Percentiles rank a stretch among this genome's conserved stretches.
Evolutionary conservation across 2,329 filamentous ascomycete genomes (phyloP).

Genomic region (Fusarium piperis): DNA sequence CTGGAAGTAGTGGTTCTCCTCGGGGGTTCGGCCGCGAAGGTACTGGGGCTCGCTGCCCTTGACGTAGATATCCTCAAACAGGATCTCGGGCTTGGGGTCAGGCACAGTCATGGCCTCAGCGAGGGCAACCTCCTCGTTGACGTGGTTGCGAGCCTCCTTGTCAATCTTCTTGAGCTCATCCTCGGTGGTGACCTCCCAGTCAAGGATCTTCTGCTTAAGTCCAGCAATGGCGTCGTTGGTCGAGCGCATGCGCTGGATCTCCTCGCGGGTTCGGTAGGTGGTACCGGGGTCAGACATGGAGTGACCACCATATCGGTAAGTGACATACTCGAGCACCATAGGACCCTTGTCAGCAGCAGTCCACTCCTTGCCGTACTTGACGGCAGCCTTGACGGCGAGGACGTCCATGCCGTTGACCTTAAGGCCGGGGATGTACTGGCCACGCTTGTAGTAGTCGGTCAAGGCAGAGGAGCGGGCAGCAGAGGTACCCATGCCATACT

Average conservation of each 20-base stretch:
- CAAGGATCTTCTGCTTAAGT: conserved; percentile 96
- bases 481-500: conserved; percentile 99
- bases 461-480: conserved; percentile 92
- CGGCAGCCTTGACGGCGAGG: conserved; percentile 95
- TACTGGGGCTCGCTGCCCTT: conserved; percentile 40
- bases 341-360: conserved; percentile 86
- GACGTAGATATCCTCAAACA: conserved; percentile 73
- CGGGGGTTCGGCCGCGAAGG: conserved; percentile 40
- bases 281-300: conserved; percentile 99
- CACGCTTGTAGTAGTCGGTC: conserved; percentile 99
- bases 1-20: conserved; percentile 38
- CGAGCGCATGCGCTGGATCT: conserved; percentile 99
- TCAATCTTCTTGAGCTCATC: conserved; percentile 96
- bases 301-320: conserved; percentile 98
- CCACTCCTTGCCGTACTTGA: conserved; percentile 92
- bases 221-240: conserved; percentile 99
- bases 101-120: conserved; percentile 90
- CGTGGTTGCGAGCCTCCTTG: conserved; percentile 86
- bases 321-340: conserved; percentile 97
- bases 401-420: conserved; percentile 99
- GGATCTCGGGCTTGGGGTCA: conserved; percentile 80
- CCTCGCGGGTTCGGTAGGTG: conserved; percentile 98
- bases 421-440: conserved; percentile 98
- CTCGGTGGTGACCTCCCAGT: conserved; percentile 91
- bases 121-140: conserved; percentile 88